phyloP scores from a whole-genome alignment of 2,329 filamentous ascomycete genomes.

The Onygenales sp. region DNA sequence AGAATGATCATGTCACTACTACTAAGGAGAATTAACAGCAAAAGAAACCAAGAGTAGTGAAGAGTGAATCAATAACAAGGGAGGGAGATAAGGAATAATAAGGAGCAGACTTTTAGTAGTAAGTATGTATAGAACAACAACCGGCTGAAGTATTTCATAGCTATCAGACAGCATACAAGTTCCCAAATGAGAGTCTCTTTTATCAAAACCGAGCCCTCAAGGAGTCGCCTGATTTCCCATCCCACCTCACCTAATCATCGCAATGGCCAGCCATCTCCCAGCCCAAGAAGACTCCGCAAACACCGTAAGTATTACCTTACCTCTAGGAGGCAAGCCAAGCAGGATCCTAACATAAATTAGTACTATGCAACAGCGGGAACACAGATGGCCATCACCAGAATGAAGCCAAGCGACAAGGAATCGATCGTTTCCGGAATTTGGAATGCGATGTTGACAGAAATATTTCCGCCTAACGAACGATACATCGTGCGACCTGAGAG shows the following conservation, averaged over 20 bases:
- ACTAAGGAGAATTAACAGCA: neutral
- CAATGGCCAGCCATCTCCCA: neutral
- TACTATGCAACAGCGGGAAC: neutral
- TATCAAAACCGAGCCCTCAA: neutral
- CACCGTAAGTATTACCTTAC: neutral
- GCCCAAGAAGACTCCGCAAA: neutral
- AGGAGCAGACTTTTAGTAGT: neutral
- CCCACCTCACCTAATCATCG: neutral
- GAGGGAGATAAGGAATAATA: neutral
- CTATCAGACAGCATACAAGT: neutral
- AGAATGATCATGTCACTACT: neutral
- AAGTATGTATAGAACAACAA: neutral
- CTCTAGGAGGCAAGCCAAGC: neutral
- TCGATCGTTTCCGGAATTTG: neutral
- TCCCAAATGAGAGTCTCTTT: neutral
- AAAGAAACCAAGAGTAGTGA: neutral
- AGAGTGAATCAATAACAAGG: neutral
- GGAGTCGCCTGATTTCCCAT: neutral
- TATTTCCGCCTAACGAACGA: neutral
- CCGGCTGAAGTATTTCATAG: neutral
- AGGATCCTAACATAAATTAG: neutral
- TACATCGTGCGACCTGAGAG: neutral
- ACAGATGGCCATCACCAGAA: neutral
- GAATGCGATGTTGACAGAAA: neutral
- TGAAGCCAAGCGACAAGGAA: neutral